Evolutionary conservation across 2,329 filamentous ascomycete species (phyloP), one percentile per base, ranked within the genome.

Genomic region (Setomelanomma holmii): DNA sequence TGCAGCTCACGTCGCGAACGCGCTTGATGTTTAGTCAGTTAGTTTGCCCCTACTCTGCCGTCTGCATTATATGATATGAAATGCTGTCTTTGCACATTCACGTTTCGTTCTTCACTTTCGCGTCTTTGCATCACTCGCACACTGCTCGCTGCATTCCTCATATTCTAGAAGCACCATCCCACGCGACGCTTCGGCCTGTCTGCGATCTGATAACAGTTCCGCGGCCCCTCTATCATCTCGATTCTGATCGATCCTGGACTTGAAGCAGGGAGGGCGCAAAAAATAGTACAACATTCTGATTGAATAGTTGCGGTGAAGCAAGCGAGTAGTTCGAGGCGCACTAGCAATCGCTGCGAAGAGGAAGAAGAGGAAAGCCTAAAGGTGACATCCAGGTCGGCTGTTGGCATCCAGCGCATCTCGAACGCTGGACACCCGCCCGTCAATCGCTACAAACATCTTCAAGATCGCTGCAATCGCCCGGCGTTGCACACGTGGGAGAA

Each of bases 401-500:
- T 30, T n/a, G 11, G 34, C 34, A 36, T 36, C 16, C 34, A 36
- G 14, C 34, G 10, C 34, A 17, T 36, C 34, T 36, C n/a, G 34
- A 36, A 36, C n/a, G 7, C 34, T 8, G 14, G n/a, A 12, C n/a
- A 35, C 17, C 27, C 21, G 39, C 21, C 33, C 36, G 22, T 45
- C 53, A 24, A 49, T 54, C 35, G 50, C 50, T 39, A 45, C 23
- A 22, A 16, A 42, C 38, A 17, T 20, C 39, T 49, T 21, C 36
- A 40, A 40, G 33, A 41, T 24, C 30, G 40, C 24, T 38, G 40
- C 43, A 22, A 30, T 36, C 35, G 38, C 45, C 47, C 53, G 53
- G 47, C 53, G 49, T 52, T 49, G 51, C 49, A 51, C 52, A 48
- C 55, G 51, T 44, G 42, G 35, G 41, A 17, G 35, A 11, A 36